Evolutionary conservation across 1,139 yeast genomes (phyloP), one percentile per base, ranked within the genome.

Genomic region (Geotrichum fermentans): DNA sequence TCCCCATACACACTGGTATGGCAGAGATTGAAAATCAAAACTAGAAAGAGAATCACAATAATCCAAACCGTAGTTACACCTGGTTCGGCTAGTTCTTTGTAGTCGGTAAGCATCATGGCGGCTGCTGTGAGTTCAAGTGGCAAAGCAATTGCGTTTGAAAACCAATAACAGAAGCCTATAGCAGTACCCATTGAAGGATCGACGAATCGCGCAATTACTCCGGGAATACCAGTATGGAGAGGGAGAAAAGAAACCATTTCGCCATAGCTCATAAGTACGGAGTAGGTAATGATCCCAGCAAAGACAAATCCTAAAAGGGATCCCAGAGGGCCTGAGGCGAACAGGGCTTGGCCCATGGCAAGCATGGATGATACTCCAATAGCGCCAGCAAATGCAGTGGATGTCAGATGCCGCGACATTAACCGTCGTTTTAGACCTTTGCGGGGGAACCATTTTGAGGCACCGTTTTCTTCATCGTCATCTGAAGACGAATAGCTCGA

Each of bases 191-290:
- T 79, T 0, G 95, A 86, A 57, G 83, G 89, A 61, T 87, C 95
- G 1, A 86, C 87, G 65, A 87, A 86, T 43, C 95, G 70, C 0
- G 92, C 78, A 1, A 88, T 79, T 24, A 85, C 71, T 0, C 64
- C 66, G 0, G 69, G 56, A 6, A 67, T 83, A 5, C 95, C 94
- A 45, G 88, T 89, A 21, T 86, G 83, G 22, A 85, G 78, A 0
- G 96, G 94, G 22, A 86, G 79, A 55, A 87, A 73, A 0, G 95
- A 84, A 10, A 86, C 88, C 84, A 88, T 83, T 66, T 88, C 96
- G 53, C 95, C 86, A 61, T 86, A 82, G 4, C 90, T 80, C 21
- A 82, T 69, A 74, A 86, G 78, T 1, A 94, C 80, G 2, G 83
- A 76, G 39, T 82, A 65, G 0, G 85, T 89, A 14, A 87, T 73